phyloP scores from a whole-genome alignment of 164 flowering plant genomes.

The Umbellularia californica region DNA sequence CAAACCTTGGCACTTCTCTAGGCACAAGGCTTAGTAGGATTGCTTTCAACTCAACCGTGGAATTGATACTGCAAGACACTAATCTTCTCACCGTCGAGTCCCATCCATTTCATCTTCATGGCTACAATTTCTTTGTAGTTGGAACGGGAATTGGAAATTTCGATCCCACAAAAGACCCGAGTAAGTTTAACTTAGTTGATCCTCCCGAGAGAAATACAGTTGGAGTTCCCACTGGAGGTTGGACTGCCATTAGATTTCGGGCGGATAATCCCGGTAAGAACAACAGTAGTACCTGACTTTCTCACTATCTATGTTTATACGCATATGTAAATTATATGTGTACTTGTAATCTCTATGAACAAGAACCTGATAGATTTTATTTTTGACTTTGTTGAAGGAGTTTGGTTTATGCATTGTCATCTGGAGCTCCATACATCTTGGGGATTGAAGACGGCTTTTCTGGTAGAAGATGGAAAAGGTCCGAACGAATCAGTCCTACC shows the following conservation, averaged over 20 bases:
- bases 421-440: slow-evolving; percentile 64
- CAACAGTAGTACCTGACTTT: not conserved
- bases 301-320: not conserved
- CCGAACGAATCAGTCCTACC: slow-evolving; percentile 41
- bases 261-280: slow-evolving; percentile 69
- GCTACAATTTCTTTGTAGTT: slow-evolving; percentile 49
- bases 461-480: slow-evolving; percentile 53
- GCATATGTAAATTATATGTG: not conserved
- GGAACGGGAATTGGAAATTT: slow-evolving; percentile 52
- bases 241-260: slow-evolving; percentile 65
- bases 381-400: slow-evolving; percentile 26
- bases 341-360: not conserved
- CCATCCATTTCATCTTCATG: slow-evolving; percentile 60
- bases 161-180: slow-evolving; percentile 42
- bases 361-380: not conserved
- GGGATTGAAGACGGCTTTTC: slow-evolving; percentile 62
- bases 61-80: slow-evolving; percentile 51
- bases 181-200: slow-evolving; percentile 56
- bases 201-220: slow-evolving; percentile 71
- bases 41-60: slow-evolving; percentile 42
- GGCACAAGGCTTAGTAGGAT: slow-evolving; percentile 44
- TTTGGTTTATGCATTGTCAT: slow-evolving; percentile 76
- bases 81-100: slow-evolving; percentile 48
- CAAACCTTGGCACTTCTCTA: slow-evolving; percentile 31
- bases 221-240: slow-evolving; percentile 72